Conservation (phyloP, 768 basidiomycete genomes). For the Terana coerulea region DNA sequence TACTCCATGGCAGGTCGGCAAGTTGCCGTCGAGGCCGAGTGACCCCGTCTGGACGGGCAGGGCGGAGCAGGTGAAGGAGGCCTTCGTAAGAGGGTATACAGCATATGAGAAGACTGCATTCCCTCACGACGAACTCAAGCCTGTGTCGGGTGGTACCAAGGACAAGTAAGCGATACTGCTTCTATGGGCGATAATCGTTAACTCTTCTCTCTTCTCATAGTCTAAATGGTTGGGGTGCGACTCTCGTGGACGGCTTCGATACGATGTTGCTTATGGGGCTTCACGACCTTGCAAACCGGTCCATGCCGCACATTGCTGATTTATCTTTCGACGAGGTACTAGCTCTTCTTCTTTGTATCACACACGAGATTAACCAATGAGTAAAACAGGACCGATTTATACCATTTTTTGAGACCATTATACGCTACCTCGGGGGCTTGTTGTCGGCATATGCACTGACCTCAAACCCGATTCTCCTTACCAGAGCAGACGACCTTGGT, state of each 20-base stretch:
- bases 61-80: slow-evolving; percentile 52
- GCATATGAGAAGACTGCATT: slow-evolving; percentile 60
- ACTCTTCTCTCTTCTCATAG: slow-evolving; percentile 31
- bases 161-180: slow-evolving; percentile 40
- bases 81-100: slow-evolving; percentile 64
- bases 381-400: too few species aligned
- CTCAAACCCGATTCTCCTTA: slow-evolving; percentile 53
- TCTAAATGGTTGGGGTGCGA: slow-evolving; percentile 79
- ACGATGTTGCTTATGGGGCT: slow-evolving; percentile 82
- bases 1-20: too few species aligned
- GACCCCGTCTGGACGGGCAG: slow-evolving; percentile 48
- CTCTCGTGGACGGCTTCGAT: slow-evolving; percentile 78
- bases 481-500: slow-evolving; percentile 77
- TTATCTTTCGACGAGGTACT: slow-evolving; percentile 34
- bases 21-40: too few species aligned
- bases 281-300: slow-evolving; percentile 61
- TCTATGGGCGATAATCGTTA: neutral
- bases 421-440: slow-evolving; percentile 84
- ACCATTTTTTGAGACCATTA: slow-evolving; percentile 75
- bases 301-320: slow-evolving; percentile 47
- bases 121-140: slow-evolving; percentile 61
- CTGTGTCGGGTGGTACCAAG: slow-evolving; percentile 40
- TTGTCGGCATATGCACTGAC: slow-evolving; percentile 80
- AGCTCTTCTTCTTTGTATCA: slow-evolving; percentile 63
- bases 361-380: slow-evolving; percentile 27